phyloP scores from a whole-genome alignment of 257 asterid genomes.

The Solanum tarijense region DNA sequence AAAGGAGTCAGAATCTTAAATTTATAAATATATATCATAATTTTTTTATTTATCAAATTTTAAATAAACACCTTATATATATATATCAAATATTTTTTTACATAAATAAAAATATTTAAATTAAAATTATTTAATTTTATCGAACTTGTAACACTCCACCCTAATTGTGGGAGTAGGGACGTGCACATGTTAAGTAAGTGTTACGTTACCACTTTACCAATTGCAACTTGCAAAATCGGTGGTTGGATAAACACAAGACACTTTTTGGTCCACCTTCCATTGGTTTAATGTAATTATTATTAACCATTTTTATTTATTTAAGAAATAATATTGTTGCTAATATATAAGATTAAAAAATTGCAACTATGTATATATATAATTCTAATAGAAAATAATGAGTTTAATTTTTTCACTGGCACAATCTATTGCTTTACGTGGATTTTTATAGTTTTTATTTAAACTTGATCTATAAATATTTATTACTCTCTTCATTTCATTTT shows the following conservation, averaged over 20 bases:
- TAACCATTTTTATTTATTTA: background rate
- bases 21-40: background rate
- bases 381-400: background rate
- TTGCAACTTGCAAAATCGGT: background rate
- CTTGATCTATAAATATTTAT: too few relatives aligned
- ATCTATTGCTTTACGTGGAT: too few relatives aligned
- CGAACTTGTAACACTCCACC: background rate
- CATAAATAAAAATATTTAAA: background rate
- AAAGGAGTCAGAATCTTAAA: background rate
- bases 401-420: too few relatives aligned
- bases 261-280: background rate
- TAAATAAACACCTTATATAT: too few relatives aligned
- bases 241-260: background rate
- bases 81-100: accelerated
- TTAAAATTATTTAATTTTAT: background rate
- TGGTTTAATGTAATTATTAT: background rate
- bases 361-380: background rate
- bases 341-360: background rate
- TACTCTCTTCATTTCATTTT: too few relatives aligned
- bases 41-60: background rate
- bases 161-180: background rate
- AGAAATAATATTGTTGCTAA: background rate
- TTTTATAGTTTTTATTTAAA: too few relatives aligned
- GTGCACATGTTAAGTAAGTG: background rate
- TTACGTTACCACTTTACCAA: background rate